Percentiles rank a stretch among this genome's conserved stretches.
Conservation (phyloP, 2,329 filamentous ascomycete species). For the Sarocladiaceae sp. region DNA sequence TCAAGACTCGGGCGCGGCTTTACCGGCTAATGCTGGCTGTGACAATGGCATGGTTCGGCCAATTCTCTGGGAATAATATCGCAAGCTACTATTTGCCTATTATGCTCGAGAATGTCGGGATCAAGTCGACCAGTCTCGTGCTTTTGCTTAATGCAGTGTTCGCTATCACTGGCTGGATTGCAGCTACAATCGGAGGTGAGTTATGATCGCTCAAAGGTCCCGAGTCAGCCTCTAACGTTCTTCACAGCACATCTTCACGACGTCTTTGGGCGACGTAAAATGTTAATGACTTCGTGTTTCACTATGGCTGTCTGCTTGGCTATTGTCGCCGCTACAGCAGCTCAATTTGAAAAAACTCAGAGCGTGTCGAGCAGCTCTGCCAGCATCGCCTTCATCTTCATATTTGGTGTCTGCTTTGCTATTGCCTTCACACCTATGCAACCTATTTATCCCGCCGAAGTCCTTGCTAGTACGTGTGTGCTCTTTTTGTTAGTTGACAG, state of each 20-base stretch:
- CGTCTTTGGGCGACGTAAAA: slow-evolving; percentile 31
- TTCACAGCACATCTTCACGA: slow-evolving; percentile 29
- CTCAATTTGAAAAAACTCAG: slow-evolving; percentile 24
- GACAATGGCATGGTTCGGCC: slow-evolving; percentile 32
- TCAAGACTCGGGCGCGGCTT: slow-evolving; percentile 27
- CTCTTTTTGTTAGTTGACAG: slow-evolving; percentile 24
- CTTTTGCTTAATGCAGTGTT: slow-evolving; percentile 33
- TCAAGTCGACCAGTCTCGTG: slow-evolving; percentile 30
- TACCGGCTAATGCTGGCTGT: slow-evolving; percentile 31
- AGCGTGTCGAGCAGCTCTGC: slow-evolving; percentile 26
- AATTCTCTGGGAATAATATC: slow-evolving; percentile 30
- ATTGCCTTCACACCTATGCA: slow-evolving; percentile 31
- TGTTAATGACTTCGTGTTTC: slow-evolving; percentile 30
- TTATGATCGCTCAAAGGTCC: neutral
- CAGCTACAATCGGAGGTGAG: slow-evolving; percentile 23
- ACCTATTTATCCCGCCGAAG: slow-evolving; percentile 23
- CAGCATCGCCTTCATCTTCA: slow-evolving; percentile 32
- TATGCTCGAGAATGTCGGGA: slow-evolving; percentile 28
- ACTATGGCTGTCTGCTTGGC: slow-evolving; percentile 29
- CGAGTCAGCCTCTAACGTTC: neutral
- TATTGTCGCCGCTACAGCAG: slow-evolving; percentile 29
- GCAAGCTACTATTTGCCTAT: slow-evolving; percentile 28
- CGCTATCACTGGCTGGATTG: slow-evolving; percentile 29
- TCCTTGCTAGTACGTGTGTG: slow-evolving; percentile 29
- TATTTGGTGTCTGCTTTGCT: slow-evolving; percentile 29